Percentiles rank a stretch among this genome's conserved stretches.
phyloP scores from a whole-genome alignment of 345 rosid species.

The Pugionium dolabratum region DNA sequence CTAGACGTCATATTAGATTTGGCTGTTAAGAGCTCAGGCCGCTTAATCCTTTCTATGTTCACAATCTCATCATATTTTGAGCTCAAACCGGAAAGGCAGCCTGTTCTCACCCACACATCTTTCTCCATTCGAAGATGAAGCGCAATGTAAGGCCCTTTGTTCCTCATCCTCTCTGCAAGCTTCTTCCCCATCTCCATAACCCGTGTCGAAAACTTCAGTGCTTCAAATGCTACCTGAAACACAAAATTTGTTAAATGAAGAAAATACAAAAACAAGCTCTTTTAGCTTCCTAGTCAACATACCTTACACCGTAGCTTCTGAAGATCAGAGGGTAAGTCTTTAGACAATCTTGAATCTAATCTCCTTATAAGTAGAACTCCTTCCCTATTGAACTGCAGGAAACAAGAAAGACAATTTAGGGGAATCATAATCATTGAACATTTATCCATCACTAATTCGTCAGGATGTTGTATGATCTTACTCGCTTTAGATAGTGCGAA shows the following conservation, averaged over 20 bases:
- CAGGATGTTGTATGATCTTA: constrained; percentile 35
- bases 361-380: constrained; percentile 90
- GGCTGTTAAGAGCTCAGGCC: constrained; percentile 91
- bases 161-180: constrained; percentile 78
- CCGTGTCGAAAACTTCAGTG: constrained; percentile 66
- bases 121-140: constrained; percentile 90
- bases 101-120: constrained; percentile 97
- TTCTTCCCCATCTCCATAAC: constrained; percentile 73
- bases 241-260: constrained; percentile 1
- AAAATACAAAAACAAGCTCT: too few species aligned
- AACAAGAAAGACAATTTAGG: constrained; percentile 8
- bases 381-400: constrained; percentile 73
- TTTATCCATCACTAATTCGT: background rate
- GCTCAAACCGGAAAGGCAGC: constrained; percentile 87
- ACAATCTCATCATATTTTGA: constrained; percentile 72
- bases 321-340: constrained; percentile 89
- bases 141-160: constrained; percentile 85
- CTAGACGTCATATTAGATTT: constrained; percentile 79
- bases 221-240: constrained; percentile 82
- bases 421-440: background rate
- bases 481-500: constrained; percentile 78
- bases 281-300: constrained; percentile 28
- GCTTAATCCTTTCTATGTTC: constrained; percentile 62
- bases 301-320: constrained; percentile 98
- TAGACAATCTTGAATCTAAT: constrained; percentile 90